phyloP scores from a whole-genome alignment of 371 early-diverging fungal species.

The Smittium culicis region DNA sequence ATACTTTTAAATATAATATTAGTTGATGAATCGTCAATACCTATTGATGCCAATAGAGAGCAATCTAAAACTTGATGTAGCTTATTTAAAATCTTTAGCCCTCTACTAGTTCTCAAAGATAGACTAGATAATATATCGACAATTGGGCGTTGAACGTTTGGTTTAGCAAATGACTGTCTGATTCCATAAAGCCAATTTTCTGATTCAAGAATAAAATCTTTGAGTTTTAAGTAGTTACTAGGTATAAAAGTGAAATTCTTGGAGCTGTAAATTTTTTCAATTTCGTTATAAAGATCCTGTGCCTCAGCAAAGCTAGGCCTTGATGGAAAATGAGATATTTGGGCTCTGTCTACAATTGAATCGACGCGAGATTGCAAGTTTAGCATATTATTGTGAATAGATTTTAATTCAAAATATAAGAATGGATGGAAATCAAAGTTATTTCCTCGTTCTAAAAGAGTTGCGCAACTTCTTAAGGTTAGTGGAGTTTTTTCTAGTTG shows the following conservation, averaged over 20 bases:
- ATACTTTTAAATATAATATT: too few relatives aligned
- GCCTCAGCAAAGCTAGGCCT: constrained; percentile 23
- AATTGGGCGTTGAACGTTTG: constrained; percentile 6
- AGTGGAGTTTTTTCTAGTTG: constrained; percentile 6
- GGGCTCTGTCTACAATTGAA: constrained; percentile 14
- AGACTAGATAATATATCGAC: constrained; percentile 9
- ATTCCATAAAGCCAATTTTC: constrained; percentile 18
- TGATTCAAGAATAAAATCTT: constrained; percentile 11
- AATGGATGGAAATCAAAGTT: constrained; percentile 17
- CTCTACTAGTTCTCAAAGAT: not conserved
- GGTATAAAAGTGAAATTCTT: constrained; percentile 20
- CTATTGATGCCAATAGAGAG: constrained; percentile 12
- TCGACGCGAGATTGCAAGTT: constrained; percentile 20
- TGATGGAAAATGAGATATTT: constrained; percentile 15
- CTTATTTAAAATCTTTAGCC: constrained; percentile 1
- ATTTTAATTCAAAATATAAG: constrained; percentile 12
- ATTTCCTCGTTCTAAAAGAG: constrained; percentile 26
- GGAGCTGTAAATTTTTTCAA: constrained; percentile 2
- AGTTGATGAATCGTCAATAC: constrained; percentile 10
- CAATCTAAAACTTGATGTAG: not conserved
- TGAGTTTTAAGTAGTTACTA: constrained; percentile 12
- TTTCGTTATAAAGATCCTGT: constrained; percentile 9
- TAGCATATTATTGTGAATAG: constrained; percentile 17
- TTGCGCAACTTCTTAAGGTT: constrained; percentile 16
- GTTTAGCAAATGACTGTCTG: constrained; percentile 15